A percentile compares a stretch with the other conserved stretches of the same genome.
These are phyloP conservation scores for Abrus pulchellus DNA, from an alignment of 306 rosid genomes.

Conservation along the genomic window DNA sequence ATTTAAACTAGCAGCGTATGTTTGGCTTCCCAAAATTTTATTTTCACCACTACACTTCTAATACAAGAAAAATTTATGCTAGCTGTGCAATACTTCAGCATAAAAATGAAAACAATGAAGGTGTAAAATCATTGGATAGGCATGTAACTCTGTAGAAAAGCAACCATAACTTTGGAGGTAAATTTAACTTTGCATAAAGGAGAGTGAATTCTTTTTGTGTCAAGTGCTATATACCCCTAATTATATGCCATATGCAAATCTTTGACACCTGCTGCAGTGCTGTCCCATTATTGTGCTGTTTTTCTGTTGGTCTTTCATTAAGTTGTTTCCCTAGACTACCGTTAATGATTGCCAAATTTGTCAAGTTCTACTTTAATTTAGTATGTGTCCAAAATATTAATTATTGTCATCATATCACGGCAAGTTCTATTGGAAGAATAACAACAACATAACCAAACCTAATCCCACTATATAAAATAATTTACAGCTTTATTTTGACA, in stretches of 20 bases:
- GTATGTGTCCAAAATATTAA: slow-evolving; percentile 12
- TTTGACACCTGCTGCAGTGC: not conserved
- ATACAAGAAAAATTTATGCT: not conserved
- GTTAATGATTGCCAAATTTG: not conserved
- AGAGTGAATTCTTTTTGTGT: not conserved
- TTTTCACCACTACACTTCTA: not conserved
- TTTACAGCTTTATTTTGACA: not conserved
- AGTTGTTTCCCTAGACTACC: not conserved
- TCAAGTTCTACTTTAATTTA: not conserved
- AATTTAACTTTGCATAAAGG: not conserved
- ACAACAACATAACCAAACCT: too few species aligned
- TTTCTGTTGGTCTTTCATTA: not conserved
- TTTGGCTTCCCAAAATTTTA: not conserved
- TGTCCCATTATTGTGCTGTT: not conserved
- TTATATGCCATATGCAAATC: not conserved
- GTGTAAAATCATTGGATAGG: not conserved
- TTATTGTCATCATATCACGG: slow-evolving; percentile 1
- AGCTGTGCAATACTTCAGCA: not conserved
- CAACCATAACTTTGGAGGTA: not conserved
- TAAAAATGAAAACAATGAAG: not conserved
- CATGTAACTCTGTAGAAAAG: not conserved
- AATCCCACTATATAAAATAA: not conserved
- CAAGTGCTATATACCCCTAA: not conserved
- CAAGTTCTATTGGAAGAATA: not conserved
- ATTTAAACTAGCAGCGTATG: not conserved